phyloP scores from a whole-genome alignment of 2,329 filamentous ascomycete species.

The Hyphodiscus sp. region DNA sequence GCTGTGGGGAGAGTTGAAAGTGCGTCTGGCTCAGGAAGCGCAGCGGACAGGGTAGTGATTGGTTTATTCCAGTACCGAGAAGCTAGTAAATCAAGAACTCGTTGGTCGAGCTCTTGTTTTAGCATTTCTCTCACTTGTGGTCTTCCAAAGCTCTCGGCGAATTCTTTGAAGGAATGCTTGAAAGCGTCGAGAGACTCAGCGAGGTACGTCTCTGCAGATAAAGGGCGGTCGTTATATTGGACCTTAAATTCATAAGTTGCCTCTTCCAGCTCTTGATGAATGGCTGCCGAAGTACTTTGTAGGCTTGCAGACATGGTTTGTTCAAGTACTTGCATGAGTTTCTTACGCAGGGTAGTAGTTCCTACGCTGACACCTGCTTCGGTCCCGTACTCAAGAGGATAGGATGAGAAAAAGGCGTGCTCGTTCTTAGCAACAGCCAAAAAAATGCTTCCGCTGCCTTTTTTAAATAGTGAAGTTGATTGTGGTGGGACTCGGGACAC shows the following conservation, averaged over 20 bases:
- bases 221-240: constrained; percentile 92
- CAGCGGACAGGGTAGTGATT: constrained; percentile 68
- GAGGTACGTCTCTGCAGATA: constrained; percentile 93
- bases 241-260: constrained; percentile 99
- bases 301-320: constrained; percentile 94
- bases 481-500: constrained; percentile 69
- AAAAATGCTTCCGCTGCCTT: constrained; percentile 72
- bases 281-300: constrained; percentile 82
- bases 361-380: constrained; percentile 70
- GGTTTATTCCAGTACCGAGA: constrained; percentile 98
- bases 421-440: constrained; percentile 83
- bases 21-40: constrained; percentile 61
- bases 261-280: constrained; percentile 91
- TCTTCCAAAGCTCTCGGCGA: constrained; percentile 82
- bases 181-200: constrained; percentile 93
- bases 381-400: constrained; percentile 73
- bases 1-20: constrained; percentile 77
- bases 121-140: constrained; percentile 83
- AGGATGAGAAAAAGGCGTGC: constrained; percentile 75
- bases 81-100: constrained; percentile 86
- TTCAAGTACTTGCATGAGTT: constrained; percentile 94
- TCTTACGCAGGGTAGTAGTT: constrained; percentile 82
- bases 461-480: constrained; percentile 69
- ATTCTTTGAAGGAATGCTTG: constrained; percentile 96
- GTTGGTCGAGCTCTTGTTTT: constrained; percentile 89